Evolutionary conservation across 2,329 filamentous ascomycete genomes (phyloP), one percentile per base, ranked within the genome.

Genomic region (Pseudomassariella vexata): DNA sequence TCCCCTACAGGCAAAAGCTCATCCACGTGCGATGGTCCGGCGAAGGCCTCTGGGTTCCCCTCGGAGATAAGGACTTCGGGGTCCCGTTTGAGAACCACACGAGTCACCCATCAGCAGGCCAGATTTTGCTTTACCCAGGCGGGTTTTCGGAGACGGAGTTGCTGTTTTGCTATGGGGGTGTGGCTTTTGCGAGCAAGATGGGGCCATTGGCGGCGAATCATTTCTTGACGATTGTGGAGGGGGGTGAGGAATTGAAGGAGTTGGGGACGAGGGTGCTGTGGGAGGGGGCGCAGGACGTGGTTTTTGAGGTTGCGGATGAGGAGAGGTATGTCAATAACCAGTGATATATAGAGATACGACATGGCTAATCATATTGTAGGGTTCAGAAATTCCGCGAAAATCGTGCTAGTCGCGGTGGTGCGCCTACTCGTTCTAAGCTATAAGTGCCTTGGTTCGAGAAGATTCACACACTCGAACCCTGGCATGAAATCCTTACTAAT

Each of bases 11-110:
- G 19, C 19, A 31, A 18, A 19, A 31, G 15, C 29, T 31, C 19
- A 31, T 31, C 15, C 29, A 31, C 29, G 29, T 31, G 10, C 29
- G 29, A n/a, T 31, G 29, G 29, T 22, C 19, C 10, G 29, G 29
- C 19, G 29, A 31, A 10, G 29, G 29, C 5, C 29, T 31, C 6
- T 31, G 29, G 29, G 29, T 31, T 6, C 29, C 29, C 9, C 29
- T 31, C n/a, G 29, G 29, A n/a, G 29, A 31, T 15, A 16, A 31
- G 29, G 12, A 31, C 15, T 31, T 31, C 14, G 29, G 29, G 2
- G 8, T 31, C 9, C 17, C 29, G 7, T 31, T 31, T 23, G 29
- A 31, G 9, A 31, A 31, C 14, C 29, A 31, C 19, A 31, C 29
- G 5, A 19, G 19, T 10, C 29, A 31, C 15, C 29, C 29, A 11